Percentiles rank a stretch among this genome's conserved stretches.
Evolutionary conservation across 495 filamentous ascomycete species (phyloP).

Genomic region (Acidiella bohemica): DNA sequence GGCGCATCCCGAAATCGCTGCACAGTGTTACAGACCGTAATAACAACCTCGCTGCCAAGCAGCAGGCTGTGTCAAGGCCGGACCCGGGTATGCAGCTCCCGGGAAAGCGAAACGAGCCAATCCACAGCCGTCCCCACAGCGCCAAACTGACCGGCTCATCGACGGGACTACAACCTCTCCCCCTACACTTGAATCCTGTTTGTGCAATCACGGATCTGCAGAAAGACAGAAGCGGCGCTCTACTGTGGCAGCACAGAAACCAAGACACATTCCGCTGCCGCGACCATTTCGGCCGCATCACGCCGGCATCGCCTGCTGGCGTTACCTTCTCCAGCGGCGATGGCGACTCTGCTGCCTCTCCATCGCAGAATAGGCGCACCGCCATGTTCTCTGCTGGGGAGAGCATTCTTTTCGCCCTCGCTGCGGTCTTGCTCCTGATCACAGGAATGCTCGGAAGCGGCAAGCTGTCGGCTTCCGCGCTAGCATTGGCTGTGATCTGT

Average conservation of each 20-base stretch:
- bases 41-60: neutral
- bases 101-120: too few relatives aligned
- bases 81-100: too few relatives aligned
- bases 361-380: too few relatives aligned
- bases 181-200: neutral
- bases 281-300: constrained; percentile 15
- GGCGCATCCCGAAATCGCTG: constrained; percentile 8
- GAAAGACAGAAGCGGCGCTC: neutral
- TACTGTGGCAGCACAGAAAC: neutral
- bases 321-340: too few relatives aligned
- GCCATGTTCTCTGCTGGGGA: too few relatives aligned
- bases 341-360: too few relatives aligned
- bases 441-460: too few relatives aligned
- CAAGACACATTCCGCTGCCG: constrained; percentile 10
- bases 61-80: neutral
- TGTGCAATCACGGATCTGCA: neutral
- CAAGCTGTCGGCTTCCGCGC: too few relatives aligned
- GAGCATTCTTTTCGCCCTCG: too few relatives aligned
- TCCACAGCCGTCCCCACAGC: constrained; percentile 13
- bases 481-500: too few relatives aligned
- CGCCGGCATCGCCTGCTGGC: too few relatives aligned
- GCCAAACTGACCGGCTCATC: neutral
- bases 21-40: constrained; percentile 4
- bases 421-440: too few relatives aligned
- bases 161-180: neutral